Conservation (phyloP, 169 alveolate species). For the Eimeria acervulina region DNA sequence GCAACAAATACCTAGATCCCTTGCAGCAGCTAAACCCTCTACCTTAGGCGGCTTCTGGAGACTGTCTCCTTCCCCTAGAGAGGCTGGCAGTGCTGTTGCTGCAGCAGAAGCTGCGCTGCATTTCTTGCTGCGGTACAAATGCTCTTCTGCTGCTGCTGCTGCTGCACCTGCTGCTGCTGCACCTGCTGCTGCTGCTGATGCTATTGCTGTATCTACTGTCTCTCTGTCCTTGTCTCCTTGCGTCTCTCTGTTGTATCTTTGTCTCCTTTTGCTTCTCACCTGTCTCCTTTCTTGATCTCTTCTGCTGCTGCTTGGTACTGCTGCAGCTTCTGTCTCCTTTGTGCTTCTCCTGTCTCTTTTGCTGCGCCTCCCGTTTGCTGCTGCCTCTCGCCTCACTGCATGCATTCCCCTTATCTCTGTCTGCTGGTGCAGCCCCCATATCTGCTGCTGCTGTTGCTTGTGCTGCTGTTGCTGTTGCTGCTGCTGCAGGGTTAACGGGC, state of each 20-base stretch:
- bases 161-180: not conserved
- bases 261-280: conserved; percentile 1
- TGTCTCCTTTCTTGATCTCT: conserved; percentile 8
- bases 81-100: conserved; percentile 77
- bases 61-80: conserved; percentile 82
- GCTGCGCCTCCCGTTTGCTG: not conserved
- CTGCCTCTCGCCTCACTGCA: not conserved
- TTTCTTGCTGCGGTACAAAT: conserved; percentile 75
- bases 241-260: not conserved
- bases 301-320: not conserved
- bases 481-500: conserved; percentile 31
- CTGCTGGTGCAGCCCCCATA: not conserved
- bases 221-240: not conserved
- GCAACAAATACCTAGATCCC: not conserved
- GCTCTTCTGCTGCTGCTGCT: conserved; percentile 6
- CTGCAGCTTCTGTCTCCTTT: conserved; percentile 1
- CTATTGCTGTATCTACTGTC: not conserved
- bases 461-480: not conserved
- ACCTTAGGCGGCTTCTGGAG: conserved; percentile 83
- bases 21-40: conserved; percentile 11
- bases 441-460: not conserved
- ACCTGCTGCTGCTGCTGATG: not conserved
- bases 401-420: too few relatives aligned
- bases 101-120: conserved; percentile 85
- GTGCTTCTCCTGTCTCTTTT: conserved; percentile 18